Evolutionary conservation across 1,139 yeast genomes (phyloP), one percentile per base, ranked within the genome.

Genomic region (Sugiyamaella japonica): DNA sequence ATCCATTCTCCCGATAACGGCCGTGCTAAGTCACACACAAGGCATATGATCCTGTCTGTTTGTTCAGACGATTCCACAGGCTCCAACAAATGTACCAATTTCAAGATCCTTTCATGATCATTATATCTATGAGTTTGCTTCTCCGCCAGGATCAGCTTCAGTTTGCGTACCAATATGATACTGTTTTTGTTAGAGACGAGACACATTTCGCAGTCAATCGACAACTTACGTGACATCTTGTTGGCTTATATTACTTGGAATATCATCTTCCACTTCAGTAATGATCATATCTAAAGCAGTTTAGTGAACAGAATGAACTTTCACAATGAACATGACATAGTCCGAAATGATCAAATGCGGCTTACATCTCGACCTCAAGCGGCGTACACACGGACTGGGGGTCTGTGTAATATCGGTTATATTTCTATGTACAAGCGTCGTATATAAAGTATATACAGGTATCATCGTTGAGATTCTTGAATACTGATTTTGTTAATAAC

Each of bases 391-490:
- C 25, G 25, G n/a, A 7, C 28, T 10, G 28, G 13, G 7, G 17
- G 3, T 10, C n/a, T 7, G 13, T 13, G 7, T 34, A 3, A n/a
- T 34, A n/a, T 6, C 5, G 7, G 12, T 8, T 13, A 23, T 25
- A 32, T 45, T 23, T 38, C 50, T 47, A 47, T 47, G 28, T 47
- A 47, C 50, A 47, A 34, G 15, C 3, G 23, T 10, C 9, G 34
- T 42, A 42, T 42, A 42, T 42, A 47, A 36, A 12, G 34, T 47
- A 47, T 47, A 47, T 47, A 25, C 40, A 47, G 28, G 31, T 12
- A 38, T 54, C 58, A 61, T 55, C 59, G 57, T 51, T 63, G 65
- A 38, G 63, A 54, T 34, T 63, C 59, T 48, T 64, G 67, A 48
- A 63, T 63, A 48, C 65, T 63, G 29, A n/a, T 36, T 37, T 15